Percentiles rank a stretch among this genome's conserved stretches.
Evolutionary conservation across 805 yeast genomes (phyloP).

Genomic region (Clavispora fructus): DNA sequence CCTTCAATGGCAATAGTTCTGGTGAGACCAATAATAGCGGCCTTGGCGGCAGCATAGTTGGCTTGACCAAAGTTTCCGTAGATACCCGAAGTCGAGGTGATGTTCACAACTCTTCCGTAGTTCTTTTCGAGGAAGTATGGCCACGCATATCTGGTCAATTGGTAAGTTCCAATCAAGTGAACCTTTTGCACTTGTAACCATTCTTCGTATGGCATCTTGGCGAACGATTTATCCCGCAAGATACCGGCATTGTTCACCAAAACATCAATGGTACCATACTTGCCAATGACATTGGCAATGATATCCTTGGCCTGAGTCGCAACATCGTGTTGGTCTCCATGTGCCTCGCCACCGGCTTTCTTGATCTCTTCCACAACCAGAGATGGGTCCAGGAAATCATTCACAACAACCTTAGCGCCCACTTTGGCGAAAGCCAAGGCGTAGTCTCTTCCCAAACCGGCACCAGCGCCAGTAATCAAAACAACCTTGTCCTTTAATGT

Average conservation of each 20-base stretch:
- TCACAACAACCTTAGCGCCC: conserved; percentile 93
- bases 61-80: conserved; percentile 98
- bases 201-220: conserved; percentile 75
- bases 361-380: conserved; percentile 71
- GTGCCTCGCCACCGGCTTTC: conserved; percentile 71
- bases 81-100: conserved; percentile 93
- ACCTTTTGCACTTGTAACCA: conserved; percentile 80
- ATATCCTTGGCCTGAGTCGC: conserved; percentile 69
- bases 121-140: conserved; percentile 77
- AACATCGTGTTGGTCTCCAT: conserved; percentile 79
- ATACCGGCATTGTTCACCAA: conserved; percentile 94
- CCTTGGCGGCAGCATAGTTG: conserved; percentile 90
- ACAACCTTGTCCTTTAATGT: conserved; percentile 81
- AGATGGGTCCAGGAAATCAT: conserved; percentile 76
- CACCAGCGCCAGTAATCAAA: conserved; percentile 90
- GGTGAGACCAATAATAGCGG: conserved; percentile 80
- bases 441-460: conserved; percentile 89
- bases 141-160: conserved; percentile 87
- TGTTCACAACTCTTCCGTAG: conserved; percentile 78
- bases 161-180: conserved; percentile 77
- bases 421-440: conserved; percentile 79
- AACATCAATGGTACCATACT: conserved; percentile 79
- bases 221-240: conserved; percentile 81
- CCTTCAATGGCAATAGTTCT: conserved; percentile 91
- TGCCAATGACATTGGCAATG: conserved; percentile 67